Percentiles rank a stretch among this genome's conserved stretches.
These are phyloP conservation scores for Euphorbia lathyris DNA, from an alignment of 345 rosid species.

Conservation along the genomic window DNA sequence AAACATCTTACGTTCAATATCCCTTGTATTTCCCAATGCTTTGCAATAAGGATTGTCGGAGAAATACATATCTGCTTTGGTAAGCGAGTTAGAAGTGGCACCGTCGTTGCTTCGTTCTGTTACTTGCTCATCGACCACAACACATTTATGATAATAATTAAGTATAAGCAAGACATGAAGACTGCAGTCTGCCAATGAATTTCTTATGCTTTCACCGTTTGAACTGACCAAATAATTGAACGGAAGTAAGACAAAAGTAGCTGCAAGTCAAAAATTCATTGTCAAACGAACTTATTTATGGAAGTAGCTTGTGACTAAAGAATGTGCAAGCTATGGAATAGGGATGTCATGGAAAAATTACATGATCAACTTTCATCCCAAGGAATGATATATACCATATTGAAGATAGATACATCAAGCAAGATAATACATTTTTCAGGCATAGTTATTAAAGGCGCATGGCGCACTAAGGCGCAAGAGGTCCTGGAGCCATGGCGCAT, in stretches of 20 bases:
- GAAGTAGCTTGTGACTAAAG: not conserved
- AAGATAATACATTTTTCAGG: not conserved
- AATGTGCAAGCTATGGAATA: not conserved
- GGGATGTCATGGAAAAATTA: not conserved
- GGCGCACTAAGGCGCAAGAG: no score
- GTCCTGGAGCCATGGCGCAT: no score
- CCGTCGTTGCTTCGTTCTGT: conserved; percentile 62
- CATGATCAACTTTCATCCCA: not conserved
- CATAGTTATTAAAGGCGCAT: no score
- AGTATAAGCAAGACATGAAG: conserved; percentile 82
- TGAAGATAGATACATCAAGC: not conserved
- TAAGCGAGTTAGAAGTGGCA: conserved; percentile 55
- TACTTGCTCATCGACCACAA: conserved; percentile 48
- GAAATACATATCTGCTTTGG: conserved; percentile 47
- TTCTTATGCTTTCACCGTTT: conserved; percentile 56
- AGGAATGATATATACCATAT: not conserved
- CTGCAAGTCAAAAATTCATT: conserved; percentile 51
- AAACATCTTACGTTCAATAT: conserved; percentile 69
- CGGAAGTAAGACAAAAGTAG: conserved; percentile 74
- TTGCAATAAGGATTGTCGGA: conserved; percentile 79
- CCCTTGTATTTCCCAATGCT: conserved; percentile 83
- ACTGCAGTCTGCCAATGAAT: conserved; percentile 73
- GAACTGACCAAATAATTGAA: conserved; percentile 75
- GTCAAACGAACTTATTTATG: conserved; percentile 9
- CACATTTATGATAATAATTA: conserved; percentile 69